A percentile compares a stretch with the other conserved stretches of the same genome.
Conservation (phyloP, 2,329 filamentous ascomycete genomes). For the Colletotrichum graminicola region DNA sequence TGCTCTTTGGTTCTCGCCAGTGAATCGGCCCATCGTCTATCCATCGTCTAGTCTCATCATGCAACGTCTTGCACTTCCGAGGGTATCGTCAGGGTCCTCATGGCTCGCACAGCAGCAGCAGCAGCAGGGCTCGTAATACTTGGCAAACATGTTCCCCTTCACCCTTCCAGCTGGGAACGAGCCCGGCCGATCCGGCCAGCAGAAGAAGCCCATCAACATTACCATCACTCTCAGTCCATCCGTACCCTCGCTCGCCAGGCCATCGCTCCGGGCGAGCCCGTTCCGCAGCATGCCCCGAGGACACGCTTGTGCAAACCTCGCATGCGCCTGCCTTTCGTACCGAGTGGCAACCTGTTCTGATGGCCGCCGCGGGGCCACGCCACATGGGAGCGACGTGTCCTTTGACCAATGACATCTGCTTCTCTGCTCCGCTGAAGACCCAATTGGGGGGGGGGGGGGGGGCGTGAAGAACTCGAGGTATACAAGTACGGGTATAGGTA, state of each 20-base stretch:
- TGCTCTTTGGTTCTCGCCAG: background rate
- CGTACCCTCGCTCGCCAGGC: background rate
- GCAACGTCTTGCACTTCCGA: constrained; percentile 1
- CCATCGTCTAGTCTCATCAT: background rate
- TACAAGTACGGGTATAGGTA: too few species aligned
- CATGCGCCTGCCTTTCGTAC: background rate
- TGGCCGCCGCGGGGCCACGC: background rate
- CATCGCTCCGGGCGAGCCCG: constrained; percentile 15
- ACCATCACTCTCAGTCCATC: background rate
- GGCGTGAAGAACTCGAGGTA: constrained; percentile 15
- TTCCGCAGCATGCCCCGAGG: constrained; percentile 28
- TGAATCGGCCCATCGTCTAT: background rate
- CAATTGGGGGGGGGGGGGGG: constrained; percentile 11
- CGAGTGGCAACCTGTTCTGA: background rate
- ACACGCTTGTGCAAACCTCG: constrained; percentile 9
- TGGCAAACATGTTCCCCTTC: background rate
- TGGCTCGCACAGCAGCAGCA: constrained; percentile 17
- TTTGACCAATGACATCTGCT: background rate
- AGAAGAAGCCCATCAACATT: background rate
- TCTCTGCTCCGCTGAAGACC: background rate
- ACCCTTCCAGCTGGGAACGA: background rate
- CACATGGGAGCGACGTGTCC: constrained; percentile 4
- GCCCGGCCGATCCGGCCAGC: constrained; percentile 18
- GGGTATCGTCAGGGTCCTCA: background rate
- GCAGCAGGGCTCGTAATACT: background rate